Conservation (phyloP, 129 eudicot species). For the Flaveria sonorensis region DNA sequence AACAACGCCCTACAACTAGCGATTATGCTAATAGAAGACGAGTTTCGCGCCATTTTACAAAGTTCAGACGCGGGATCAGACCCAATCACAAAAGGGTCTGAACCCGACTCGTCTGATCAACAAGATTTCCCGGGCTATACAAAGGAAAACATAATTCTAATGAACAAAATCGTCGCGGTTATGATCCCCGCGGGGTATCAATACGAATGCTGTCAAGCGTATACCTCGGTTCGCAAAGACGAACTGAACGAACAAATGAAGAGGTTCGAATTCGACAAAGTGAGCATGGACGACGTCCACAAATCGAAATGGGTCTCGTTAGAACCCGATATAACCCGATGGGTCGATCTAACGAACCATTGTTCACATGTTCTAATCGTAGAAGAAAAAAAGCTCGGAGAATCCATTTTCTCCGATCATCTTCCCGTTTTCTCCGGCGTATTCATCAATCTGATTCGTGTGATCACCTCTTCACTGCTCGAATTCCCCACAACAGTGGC, state of each 20-base stretch:
- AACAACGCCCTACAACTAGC: constrained; percentile 54
- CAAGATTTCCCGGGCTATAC: constrained; percentile 43
- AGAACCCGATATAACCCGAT: constrained; percentile 65
- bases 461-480: constrained; percentile 51
- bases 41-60: constrained; percentile 54
- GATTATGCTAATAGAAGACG: constrained; percentile 65
- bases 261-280: constrained; percentile 48
- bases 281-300: constrained; percentile 65
- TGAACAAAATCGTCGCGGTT: constrained; percentile 44
- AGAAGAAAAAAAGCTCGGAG: constrained; percentile 49
- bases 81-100: constrained; percentile 21
- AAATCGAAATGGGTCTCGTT: constrained; percentile 62
- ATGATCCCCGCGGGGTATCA: constrained; percentile 71
- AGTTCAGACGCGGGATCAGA: constrained; percentile 28
- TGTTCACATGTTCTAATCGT: constrained; percentile 55
- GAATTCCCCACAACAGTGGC: constrained; percentile 59
- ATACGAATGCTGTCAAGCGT: constrained; percentile 67
- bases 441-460: constrained; percentile 42
- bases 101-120: background rate
- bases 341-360: constrained; percentile 59
- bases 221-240: constrained; percentile 43
- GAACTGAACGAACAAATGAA: constrained; percentile 45
- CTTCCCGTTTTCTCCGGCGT: constrained; percentile 24
- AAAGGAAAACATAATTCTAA: constrained; percentile 34
- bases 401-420: constrained; percentile 46